A percentile compares a stretch with the other conserved stretches of the same genome.
Evolutionary conservation across 169 alveolate genomes (phyloP).

Genomic region (Sarcocystis neurona): DNA sequence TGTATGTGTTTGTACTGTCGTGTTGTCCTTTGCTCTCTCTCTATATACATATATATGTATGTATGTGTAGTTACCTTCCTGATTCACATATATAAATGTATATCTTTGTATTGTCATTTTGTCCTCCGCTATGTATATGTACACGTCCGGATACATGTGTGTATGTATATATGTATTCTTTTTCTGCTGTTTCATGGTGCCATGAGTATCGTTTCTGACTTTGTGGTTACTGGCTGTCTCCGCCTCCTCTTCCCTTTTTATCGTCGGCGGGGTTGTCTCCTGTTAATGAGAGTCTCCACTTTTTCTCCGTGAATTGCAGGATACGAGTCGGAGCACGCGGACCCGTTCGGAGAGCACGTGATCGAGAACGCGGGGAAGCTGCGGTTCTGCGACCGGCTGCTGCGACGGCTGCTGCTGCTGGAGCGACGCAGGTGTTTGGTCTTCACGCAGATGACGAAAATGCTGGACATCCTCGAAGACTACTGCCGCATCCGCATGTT

Average conservation of each 20-base stretch:
- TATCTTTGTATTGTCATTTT: no score
- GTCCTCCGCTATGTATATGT: no score
- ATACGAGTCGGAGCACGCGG: conserved; percentile 37
- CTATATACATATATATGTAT: background rate
- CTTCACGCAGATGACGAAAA: conserved; percentile 96
- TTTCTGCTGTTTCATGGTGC: background rate
- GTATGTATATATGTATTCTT: background rate
- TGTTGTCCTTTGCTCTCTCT: no score
- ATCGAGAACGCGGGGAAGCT: conserved; percentile 90
- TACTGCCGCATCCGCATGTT: conserved; percentile 80
- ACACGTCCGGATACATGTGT: background rate
- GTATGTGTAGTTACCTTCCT: background rate
- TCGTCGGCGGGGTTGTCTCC: background rate
- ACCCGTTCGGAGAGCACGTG: conserved; percentile 59
- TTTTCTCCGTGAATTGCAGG: conserved; percentile 11
- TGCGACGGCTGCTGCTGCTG: conserved; percentile 83
- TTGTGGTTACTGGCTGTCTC: background rate
- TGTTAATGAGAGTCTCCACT: background rate
- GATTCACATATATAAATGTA: background rate
- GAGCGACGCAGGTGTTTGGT: conserved; percentile 93
- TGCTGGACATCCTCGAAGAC: conserved; percentile 96
- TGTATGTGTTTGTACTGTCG: no score
- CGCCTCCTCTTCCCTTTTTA: background rate
- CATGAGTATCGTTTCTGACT: background rate
- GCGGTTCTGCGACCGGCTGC: conserved; percentile 91